Percentiles rank a stretch among this genome's conserved stretches.
These are phyloP conservation scores for Amanita polypyramis DNA, from an alignment of 768 basidiomycete genomes.

Conservation along the genomic window DNA sequence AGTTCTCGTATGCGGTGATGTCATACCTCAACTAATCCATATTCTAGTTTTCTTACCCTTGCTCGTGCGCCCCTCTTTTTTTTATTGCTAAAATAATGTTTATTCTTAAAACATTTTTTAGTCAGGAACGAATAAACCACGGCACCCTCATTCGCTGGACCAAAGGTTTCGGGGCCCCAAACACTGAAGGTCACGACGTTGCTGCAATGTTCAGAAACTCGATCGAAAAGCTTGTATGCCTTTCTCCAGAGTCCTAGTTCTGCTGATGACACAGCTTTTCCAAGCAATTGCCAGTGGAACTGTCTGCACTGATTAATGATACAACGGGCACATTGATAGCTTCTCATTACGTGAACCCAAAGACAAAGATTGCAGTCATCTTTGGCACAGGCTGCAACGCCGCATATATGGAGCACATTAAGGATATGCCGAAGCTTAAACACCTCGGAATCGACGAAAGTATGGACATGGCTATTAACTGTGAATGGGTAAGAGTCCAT, in stretches of 20 bases:
- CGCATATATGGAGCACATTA: slow-evolving; percentile 91
- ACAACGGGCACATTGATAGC: slow-evolving; percentile 98
- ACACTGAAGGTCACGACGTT: slow-evolving; percentile 89
- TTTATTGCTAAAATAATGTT: neutral
- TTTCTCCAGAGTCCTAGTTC: neutral
- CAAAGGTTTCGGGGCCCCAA: slow-evolving; percentile 91
- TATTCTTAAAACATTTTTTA: slow-evolving; percentile 17
- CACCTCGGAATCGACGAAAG: slow-evolving; percentile 55
- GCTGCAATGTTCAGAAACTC: slow-evolving; percentile 87
- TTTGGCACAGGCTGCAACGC: slow-evolving; percentile 99
- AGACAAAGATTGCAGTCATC: slow-evolving; percentile 89
- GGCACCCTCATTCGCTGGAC: slow-evolving; percentile 96
- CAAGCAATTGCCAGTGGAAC: slow-evolving; percentile 72
- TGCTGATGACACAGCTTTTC: neutral
- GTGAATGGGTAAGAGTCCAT: slow-evolving; percentile 69
- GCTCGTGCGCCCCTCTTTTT: slow-evolving; percentile 46
- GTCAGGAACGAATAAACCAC: slow-evolving; percentile 91
- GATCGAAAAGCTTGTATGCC: slow-evolving; percentile 63
- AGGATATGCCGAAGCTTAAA: slow-evolving; percentile 78
- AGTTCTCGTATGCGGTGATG: slow-evolving; percentile 20
- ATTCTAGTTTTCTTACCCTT: slow-evolving; percentile 86
- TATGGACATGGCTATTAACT: slow-evolving; percentile 88
- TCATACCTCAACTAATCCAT: slow-evolving; percentile 7
- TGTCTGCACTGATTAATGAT: slow-evolving; percentile 92
- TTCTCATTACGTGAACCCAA: slow-evolving; percentile 88